These are phyloP conservation scores for Scheffersomyces coipomensis DNA, from an alignment of 805 yeast species.

Conservation along the genomic window DNA sequence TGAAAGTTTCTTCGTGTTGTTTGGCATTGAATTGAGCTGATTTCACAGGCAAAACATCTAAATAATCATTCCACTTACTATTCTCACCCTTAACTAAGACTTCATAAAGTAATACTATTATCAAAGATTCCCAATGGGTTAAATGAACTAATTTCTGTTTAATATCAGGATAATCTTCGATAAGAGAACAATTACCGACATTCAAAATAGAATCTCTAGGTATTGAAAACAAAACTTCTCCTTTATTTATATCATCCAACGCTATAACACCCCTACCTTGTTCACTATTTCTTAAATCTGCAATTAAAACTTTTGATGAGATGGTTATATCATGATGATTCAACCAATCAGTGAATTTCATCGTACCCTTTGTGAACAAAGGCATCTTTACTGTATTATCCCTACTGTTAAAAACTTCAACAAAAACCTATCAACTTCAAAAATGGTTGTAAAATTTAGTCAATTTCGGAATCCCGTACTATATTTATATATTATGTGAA, in stretches of 20 bases:
- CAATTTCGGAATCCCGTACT: too few relatives aligned
- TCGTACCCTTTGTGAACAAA: slow-evolving; percentile 12
- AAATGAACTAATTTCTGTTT: slow-evolving; percentile 37
- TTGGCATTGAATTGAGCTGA: too few relatives aligned
- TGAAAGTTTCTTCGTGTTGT: slow-evolving; percentile 43
- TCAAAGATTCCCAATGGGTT: slow-evolving; percentile 77
- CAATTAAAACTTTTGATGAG: slow-evolving; percentile 56
- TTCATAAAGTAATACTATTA: slow-evolving; percentile 67
- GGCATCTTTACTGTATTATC: too few relatives aligned
- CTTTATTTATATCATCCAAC: slow-evolving; percentile 52
- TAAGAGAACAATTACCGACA: slow-evolving; percentile 54
- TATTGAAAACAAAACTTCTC: slow-evolving; percentile 66
- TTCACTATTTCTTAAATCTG: slow-evolving; percentile 53
- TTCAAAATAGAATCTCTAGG: slow-evolving; percentile 61
- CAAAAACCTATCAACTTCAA: too few relatives aligned
- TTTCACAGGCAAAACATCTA: slow-evolving; percentile 62
- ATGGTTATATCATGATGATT: slow-evolving; percentile 36
- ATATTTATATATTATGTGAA: too few relatives aligned
- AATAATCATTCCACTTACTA: slow-evolving; percentile 70
- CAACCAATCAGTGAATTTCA: slow-evolving; percentile 27
- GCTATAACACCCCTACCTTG: slow-evolving; percentile 86
- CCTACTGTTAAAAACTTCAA: too few relatives aligned
- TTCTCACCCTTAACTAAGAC: slow-evolving; percentile 36
- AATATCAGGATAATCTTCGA: slow-evolving; percentile 26
- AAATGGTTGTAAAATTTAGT: too few relatives aligned